phyloP scores from a whole-genome alignment of 208 protist genomes.

The Spongospora subterranea region DNA sequence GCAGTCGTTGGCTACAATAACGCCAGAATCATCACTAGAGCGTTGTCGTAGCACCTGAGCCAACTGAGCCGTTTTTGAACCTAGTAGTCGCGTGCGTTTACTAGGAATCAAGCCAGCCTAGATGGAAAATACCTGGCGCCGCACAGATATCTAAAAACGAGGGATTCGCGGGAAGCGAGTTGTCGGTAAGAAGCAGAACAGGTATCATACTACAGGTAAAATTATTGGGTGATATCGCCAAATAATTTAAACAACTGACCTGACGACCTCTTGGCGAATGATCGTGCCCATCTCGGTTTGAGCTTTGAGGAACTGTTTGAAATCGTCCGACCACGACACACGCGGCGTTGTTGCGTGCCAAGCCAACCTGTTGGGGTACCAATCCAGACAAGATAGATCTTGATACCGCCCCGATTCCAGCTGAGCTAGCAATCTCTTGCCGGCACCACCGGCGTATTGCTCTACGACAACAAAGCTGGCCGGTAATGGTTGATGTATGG shows the following conservation, averaged over 20 bases:
- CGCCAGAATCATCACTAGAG: neutral
- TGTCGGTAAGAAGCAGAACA: slow-evolving; percentile 68
- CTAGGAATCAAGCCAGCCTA: slow-evolving; percentile 44
- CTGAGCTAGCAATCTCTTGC: neutral
- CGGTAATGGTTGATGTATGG: slow-evolving; percentile 55
- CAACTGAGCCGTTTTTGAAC: slow-evolving; percentile 64
- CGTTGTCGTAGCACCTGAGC: slow-evolving; percentile 55
- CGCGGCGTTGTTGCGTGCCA: slow-evolving; percentile 55
- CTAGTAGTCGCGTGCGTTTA: slow-evolving; percentile 17
- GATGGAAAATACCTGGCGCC: slow-evolving; percentile 21
- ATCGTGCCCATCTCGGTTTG: neutral
- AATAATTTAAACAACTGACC: no score
- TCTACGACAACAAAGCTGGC: slow-evolving; percentile 50
- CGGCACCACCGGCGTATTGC: neutral
- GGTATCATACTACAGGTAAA: slow-evolving; percentile 69
- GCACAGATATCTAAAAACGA: slow-evolving; percentile 72
- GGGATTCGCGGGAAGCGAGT: slow-evolving; percentile 55
- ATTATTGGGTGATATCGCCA: no score
- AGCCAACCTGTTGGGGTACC: slow-evolving; percentile 57
- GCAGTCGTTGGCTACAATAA: slow-evolving; percentile 72
- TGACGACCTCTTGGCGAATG: neutral
- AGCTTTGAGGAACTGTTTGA: neutral
- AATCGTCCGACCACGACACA: neutral
- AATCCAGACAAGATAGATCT: slow-evolving; percentile 14
- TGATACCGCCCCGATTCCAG: neutral